Base-by-base conservation (phyloP, 768 basidiomycete species). In the Antrodiella citrinella region DNA sequence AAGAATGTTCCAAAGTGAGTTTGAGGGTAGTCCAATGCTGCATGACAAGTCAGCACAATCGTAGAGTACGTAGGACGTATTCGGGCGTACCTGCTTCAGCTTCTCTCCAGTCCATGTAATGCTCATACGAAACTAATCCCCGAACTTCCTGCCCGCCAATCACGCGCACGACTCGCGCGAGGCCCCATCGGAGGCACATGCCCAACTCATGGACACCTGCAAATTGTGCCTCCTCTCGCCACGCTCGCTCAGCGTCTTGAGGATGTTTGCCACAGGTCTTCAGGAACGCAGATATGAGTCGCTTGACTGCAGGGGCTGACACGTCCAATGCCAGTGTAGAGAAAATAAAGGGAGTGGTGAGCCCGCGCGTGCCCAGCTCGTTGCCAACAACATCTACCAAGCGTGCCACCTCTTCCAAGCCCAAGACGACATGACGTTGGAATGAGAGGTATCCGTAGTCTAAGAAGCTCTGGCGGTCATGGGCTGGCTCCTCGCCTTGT, bases 291-390 rank as follows among this genome's bases (percentile, higher is more conserved):
- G 80, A 74, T 53, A 95, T 83, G 48, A 97, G 77, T 45, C 84
- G 72, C 58, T 78, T 83, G 58, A 91, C 81, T 26, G 82, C 78
- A n/a, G 81, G 70, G 4, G 82, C 70, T 40, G 81, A 86, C 39
- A 94, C 74, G 59, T 96, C 93, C 53, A 97, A 80, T 13, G 92
- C 92, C 57, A 86, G 80, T 23, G 80, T 81, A 30, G 89, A 90
- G 71, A 97, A 95, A 54, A 97, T 82, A 68, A 96, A 85, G 19
- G 94, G 93, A 2, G 90, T 91, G 19, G 85, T 84, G 53, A 96
- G 75, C 9, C 73, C 87, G 58, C 87, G 75, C 49, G 78, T 73
- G 54, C 75, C 75, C 49, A 92, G 78, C 67, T 89, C 86, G 48
- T 78, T 73, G 44, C 80, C 75, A 50, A 90, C 69, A 51, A 81